Evolutionary conservation across 768 basidiomycete genomes (phyloP), one percentile per base, ranked within the genome.

Genomic region (Boletus reticulatus): DNA sequence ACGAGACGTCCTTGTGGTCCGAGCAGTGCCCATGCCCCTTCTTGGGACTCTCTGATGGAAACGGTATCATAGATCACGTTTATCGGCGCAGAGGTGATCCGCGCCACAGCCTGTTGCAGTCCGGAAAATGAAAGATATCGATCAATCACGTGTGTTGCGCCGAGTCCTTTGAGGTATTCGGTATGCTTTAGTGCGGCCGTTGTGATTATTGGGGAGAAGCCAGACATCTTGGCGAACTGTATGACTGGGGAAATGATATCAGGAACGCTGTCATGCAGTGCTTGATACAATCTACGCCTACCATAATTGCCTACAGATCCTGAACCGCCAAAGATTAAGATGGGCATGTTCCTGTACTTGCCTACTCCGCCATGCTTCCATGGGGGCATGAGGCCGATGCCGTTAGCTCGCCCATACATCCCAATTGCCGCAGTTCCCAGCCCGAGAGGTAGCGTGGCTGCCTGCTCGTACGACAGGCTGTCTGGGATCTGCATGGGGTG

Each of bases 271-370:
- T 59, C 57, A 57, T 29, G 38, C 37, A 27, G 45, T 13, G 12
- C 13, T 43, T 51, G 52, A 61, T 53, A 36, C 29, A 29, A 42
- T 54, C 53, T 51, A 45, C 56, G 59, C 73, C 59, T 66, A 78
- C 81, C 77, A 31, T 70, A 76, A 72, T 81, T 79, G 38, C 81
- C 81, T 4, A 81, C 77, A 38, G 78, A 80, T 43, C 75, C 75
- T 27, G 75, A 63, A 6, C 81, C 81, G 32, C 81, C 81, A 17
- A 80, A 65, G 50, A 83, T 73, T 32, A 83, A 54, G 42, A 81
- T 73, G 1, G 80, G 75, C 48, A 73, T 72, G 6, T 72, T 78
- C 37, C 66, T 66, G 59, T 81, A 80, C 43, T 74, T 78, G 39
- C 73, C 76, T 22, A 61, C 61, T 52, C 72, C 73, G 19, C 66